phyloP scores from a whole-genome alignment of 805 yeast species.

The Sugiyamaella valdiviana region DNA sequence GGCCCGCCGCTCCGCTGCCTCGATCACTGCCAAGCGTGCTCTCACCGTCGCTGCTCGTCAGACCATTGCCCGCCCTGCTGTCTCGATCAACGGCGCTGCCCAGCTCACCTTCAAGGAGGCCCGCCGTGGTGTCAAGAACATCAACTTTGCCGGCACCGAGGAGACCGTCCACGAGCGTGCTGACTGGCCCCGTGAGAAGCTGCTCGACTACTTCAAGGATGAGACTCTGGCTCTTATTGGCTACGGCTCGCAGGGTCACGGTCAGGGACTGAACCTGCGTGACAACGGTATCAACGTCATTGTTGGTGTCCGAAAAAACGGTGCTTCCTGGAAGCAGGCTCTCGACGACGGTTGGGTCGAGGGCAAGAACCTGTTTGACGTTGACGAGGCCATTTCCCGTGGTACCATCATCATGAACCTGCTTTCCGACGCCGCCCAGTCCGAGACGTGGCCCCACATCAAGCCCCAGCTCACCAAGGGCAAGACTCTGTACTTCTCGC shows the following conservation, averaged over 20 bases:
- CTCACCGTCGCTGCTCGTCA: constrained; percentile 43
- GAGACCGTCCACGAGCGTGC: constrained; percentile 97
- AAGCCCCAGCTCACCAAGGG: constrained; percentile 93
- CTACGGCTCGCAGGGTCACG: constrained; percentile 99
- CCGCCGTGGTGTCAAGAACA: constrained; percentile 91
- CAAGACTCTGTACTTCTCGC: constrained; percentile 97
- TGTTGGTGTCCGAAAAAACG: constrained; percentile 96
- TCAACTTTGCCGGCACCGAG: constrained; percentile 92
- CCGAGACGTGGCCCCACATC: constrained; percentile 89
- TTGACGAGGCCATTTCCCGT: constrained; percentile 82
- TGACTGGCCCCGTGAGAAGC: constrained; percentile 99
- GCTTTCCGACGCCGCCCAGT: constrained; percentile 98
- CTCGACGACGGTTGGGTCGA: constrained; percentile 99
- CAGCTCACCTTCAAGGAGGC: constrained; percentile 41
- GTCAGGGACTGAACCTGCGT: constrained; percentile 98
- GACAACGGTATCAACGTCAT: constrained; percentile 98
- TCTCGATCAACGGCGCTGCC: constrained; percentile 40
- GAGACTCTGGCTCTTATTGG: constrained; percentile 97
- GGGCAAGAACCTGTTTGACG: constrained; percentile 95
- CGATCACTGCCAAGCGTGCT: constrained; percentile 51
- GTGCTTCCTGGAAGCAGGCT: constrained; percentile 99
- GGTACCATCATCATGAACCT: constrained; percentile 97
- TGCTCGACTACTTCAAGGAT: constrained; percentile 92
- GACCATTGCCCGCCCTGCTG: constrained; percentile 43
- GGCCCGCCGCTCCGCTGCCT: constrained; percentile 36